A percentile compares a stretch with the other conserved stretches of the same genome.
Evolutionary conservation across 2,329 filamentous ascomycete genomes (phyloP).

Genomic region (Metarhizium humberi): DNA sequence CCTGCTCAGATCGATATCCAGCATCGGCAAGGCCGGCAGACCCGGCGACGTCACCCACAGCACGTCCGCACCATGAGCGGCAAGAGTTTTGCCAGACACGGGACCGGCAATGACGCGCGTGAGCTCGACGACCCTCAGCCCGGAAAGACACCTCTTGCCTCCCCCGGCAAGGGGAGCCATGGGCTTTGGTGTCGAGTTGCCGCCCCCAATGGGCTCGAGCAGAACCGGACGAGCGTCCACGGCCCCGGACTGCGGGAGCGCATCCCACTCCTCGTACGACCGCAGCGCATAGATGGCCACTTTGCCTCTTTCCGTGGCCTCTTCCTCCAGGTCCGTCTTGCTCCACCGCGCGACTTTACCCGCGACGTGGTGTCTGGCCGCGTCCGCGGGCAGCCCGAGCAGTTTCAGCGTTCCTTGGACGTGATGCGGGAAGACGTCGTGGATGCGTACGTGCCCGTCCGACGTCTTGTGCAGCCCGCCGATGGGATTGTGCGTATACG

Average conservation of each 20-base stretch:
- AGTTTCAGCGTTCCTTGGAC: conserved; percentile 31
- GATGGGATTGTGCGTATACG: conserved; percentile 19
- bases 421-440: conserved; percentile 45
- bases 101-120: conserved; percentile 66
- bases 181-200: too few relatives aligned
- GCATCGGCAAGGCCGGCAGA: conserved; percentile 54
- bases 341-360: conserved; percentile 32
- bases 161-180: neutral
- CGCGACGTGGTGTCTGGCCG: conserved; percentile 17
- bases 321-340: conserved; percentile 37
- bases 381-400: conserved; percentile 24
- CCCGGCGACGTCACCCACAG: conserved; percentile 57
- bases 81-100: conserved; percentile 55
- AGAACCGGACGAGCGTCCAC: conserved; percentile 36
- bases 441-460: conserved; percentile 45
- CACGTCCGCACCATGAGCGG: conserved; percentile 63
- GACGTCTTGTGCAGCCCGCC: conserved; percentile 41
- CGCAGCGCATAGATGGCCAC: conserved; percentile 39
- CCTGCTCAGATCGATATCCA: conserved; percentile 57
- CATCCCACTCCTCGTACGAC: conserved; percentile 41
- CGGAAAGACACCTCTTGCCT: conserved; percentile 31
- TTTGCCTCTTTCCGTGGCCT: conserved; percentile 26
- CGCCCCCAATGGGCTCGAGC: too few relatives aligned
- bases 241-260: conserved; percentile 33
- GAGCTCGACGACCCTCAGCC: conserved; percentile 61